Evolutionary conservation across 2,329 filamentous ascomycete species (phyloP), one percentile per base, ranked within the genome.

Genomic region (Podosphaera xanthii): DNA sequence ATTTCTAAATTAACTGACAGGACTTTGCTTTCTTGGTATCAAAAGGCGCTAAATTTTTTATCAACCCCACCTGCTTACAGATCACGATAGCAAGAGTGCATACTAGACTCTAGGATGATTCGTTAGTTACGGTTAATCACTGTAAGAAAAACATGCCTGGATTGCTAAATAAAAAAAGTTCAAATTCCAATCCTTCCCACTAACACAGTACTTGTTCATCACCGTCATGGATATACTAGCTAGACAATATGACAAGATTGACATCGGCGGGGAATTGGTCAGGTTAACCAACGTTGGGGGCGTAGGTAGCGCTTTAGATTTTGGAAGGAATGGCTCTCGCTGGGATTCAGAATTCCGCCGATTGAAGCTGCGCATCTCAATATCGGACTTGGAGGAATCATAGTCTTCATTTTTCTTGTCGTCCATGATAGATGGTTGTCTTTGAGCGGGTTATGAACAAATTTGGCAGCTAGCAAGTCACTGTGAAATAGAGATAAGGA

Each of bases 141-240:
- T 40, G 36, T 40, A 8, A 33, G 14, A n/a, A 40, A 33, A 38
- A 69, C 80, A 68, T 80, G 96, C 91, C 83, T 97, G 92, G 62
- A 97, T 79, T 62, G 82, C 84, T 61, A 98, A 80, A 67, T 96
- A 85, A 73, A 98, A 87, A 73, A 97, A 95, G 73, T 94, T 95
- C 67, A 98, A 74, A 73, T 98, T 98, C 80, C 94, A 98, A 65
- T 84, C 80, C 58, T 79, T 78, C 61, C 92, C 92, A 6, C 88
- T 96, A 54, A 98, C 81, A 63, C 96, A 90, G 71, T 94, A 98
- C 77, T 98, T 98, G 76, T 98, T 98, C 71, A 94, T 92, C n/a
- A 96, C 87, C 6, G 92, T 98, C 92, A 98, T 98, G 71, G 91
- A 80, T 70, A 98, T 98, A n/a, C 90, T 96, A 58, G 91, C 87